Base-by-base conservation (phyloP, 164 flowering plant genomes). In the Magnolia kwangsiensis region DNA sequence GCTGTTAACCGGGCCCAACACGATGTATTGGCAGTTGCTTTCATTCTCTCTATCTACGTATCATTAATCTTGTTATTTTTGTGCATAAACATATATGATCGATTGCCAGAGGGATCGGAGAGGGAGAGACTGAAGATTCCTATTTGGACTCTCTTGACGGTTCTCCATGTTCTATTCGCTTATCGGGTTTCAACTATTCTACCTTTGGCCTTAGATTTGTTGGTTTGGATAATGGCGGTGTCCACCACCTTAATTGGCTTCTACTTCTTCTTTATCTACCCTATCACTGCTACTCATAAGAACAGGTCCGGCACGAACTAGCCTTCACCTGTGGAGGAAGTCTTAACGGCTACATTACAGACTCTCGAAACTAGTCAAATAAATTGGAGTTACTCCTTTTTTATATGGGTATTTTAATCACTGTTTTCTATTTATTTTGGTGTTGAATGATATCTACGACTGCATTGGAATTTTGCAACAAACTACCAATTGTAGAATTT, bases 101-200 rank as follows among this genome's bases (percentile, higher is more conserved):
- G 49, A 20, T 20, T 29, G 14, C 65, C 65, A 1, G 65, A 72
- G 29, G 19, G 19, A 20, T 72, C 74, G 10, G 21, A 72, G 66
- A 55, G 21, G 50, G 65, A 72, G 49, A 23, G 10, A 1, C 20
- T 59, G 64, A 29, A 58, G 65, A 7, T 72, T 16, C 65, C 65
- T 23, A 58, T 72, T 37, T 72, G 74, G 74, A 7, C 58, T 0
- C 50, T 59, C 19, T 11, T 65, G 11, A 72, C 74, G 9, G 27
- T 19, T 23, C 45, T 72, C 23, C 58, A 72, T 23, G 11, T 72
- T 20, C 59, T 72, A 21, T 55, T 72, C 18, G 74, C 74, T 3
- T 27, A 58, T 31, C 50, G 51, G 45, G 59, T 55, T 11, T 72
- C 74, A 10, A 51, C 20, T 9, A 27, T 72, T 50, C 19, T 72